Conservation (phyloP, 371 early-diverging fungal species). For the Lichtheimia corymbifera region DNA sequence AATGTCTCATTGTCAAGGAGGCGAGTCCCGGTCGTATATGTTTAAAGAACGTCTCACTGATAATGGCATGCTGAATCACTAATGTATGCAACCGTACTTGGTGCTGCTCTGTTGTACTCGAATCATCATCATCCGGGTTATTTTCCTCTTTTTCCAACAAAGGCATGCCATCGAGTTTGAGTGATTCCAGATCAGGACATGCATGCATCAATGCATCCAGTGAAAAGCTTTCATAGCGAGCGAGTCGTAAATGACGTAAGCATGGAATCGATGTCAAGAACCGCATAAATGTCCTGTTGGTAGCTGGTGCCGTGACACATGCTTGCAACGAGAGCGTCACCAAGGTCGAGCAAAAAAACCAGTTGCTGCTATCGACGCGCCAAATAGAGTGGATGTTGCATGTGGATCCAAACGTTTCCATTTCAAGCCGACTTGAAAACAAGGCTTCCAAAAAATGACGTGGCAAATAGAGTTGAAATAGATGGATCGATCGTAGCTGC, state of each 20-base stretch:
- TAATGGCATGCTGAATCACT: background rate
- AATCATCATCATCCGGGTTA: background rate
- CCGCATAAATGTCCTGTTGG: background rate
- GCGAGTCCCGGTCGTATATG: background rate
- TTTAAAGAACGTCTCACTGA: conserved; percentile 1
- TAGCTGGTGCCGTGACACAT: conserved; percentile 8
- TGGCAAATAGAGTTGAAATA: conserved; percentile 6
- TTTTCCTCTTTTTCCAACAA: background rate
- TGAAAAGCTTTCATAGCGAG: conserved; percentile 9
- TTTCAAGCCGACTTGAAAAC: background rate
- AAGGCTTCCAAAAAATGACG: background rate
- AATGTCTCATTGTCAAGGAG: background rate
- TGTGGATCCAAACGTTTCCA: conserved; percentile 2
- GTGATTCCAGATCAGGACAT: conserved; percentile 4
- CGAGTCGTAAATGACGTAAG: conserved; percentile 4
- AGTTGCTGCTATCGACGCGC: conserved; percentile 2
- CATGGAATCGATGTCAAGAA: conserved; percentile 1
- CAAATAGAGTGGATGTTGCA: conserved; percentile 5
- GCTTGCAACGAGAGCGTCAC: conserved; percentile 10
- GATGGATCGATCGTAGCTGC: background rate
- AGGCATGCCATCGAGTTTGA: conserved; percentile 2
- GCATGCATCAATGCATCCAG: background rate
- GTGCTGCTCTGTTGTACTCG: background rate
- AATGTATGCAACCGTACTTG: background rate
- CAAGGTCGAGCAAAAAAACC: conserved; percentile 1